Percentiles rank a stretch among this genome's conserved stretches.
Evolutionary conservation across 805 yeast species (phyloP).

Genomic region (Suhomyces prunicola): DNA sequence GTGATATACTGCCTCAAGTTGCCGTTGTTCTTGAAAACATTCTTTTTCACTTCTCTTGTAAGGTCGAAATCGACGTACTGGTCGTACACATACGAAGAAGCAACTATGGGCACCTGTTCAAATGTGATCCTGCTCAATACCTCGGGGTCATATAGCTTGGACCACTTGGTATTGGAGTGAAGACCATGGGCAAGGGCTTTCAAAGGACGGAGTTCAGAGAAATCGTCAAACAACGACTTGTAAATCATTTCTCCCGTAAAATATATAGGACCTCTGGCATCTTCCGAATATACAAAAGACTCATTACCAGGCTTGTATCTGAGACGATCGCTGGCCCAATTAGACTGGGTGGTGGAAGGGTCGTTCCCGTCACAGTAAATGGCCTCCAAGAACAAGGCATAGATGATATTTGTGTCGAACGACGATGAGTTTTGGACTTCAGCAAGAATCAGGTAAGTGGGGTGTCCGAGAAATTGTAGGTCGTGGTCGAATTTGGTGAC

Average conservation of each 20-base stretch:
- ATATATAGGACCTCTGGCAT: conserved; percentile 20
- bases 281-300: conserved; percentile 19
- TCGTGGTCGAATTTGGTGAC: conserved; percentile 42
- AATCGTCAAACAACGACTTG: conserved; percentile 50
- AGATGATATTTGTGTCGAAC: conserved; percentile 54
- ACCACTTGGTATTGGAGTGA: conserved; percentile 35
- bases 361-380: conserved; percentile 48
- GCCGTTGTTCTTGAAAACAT: conserved; percentile 25
- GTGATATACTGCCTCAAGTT: conserved; percentile 43
- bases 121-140: conserved; percentile 27
- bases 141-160: conserved; percentile 32
- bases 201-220: conserved; percentile 38
- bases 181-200: conserved; percentile 39
- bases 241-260: conserved; percentile 59
- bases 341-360: conserved; percentile 16
- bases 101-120: conserved; percentile 44
- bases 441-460: conserved; percentile 37
- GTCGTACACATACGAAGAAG: conserved; percentile 48
- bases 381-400: conserved; percentile 57
- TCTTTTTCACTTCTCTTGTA: conserved; percentile 33
- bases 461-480: conserved; percentile 28
- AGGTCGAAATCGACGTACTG: conserved; percentile 51
- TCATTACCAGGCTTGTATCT: conserved; percentile 24
- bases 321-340: conserved; percentile 50
- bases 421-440: conserved; percentile 30